Evolutionary conservation across 208 protist genomes (phyloP), one percentile per base, ranked within the genome.

Genomic region (Kentomonas sorsogonicus): DNA sequence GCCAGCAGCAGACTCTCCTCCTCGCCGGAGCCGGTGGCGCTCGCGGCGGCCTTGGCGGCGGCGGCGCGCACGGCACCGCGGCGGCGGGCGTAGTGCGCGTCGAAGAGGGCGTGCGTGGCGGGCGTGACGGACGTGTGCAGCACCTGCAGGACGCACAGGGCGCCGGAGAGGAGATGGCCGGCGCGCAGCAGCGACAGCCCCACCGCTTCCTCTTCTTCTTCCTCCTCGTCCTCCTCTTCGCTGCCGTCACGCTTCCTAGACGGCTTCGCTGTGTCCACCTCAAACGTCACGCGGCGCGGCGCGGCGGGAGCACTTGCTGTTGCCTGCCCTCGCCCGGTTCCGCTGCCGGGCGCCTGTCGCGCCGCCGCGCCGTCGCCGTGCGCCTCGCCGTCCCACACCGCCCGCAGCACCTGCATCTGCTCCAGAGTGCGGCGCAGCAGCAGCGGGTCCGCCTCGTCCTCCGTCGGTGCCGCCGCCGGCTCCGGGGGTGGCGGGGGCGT

Each of bases 351-450:
- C 5, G 6, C 4, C 4, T 11, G 15, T 4, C 23, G n/a, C 25
- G 22, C 6, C 25, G 20, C 9, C 20, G 6, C 13, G 18, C 16
- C 11, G 6, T 23, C 7, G 11, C 16, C 16, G 5, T n/a, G 7
- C 47, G 73, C 62, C 36, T 75, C 69, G 38, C 59, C 40, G 22
- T 56, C 59, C 82, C 77, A 85, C 44, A 79, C 71, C 18, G 53
- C 29, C 39, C 61, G 58, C 22, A 79, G 55, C 22, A 64, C 57
- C 7, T 68, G 53, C 75, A 85, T 83, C 33, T 57, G 39, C 31
- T 53, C 47, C 30, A 82, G 55, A 33, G 60, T 53, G 27, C 48
- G 52, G 11, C 60, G 53, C 45, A 76, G 53, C 50, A 54, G 30
- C 52, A 7, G 46, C 18, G 31, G 27, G 46, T 27, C 27, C 3